phyloP scores from a whole-genome alignment of 208 protist species.

The Leishmania turanica region DNA sequence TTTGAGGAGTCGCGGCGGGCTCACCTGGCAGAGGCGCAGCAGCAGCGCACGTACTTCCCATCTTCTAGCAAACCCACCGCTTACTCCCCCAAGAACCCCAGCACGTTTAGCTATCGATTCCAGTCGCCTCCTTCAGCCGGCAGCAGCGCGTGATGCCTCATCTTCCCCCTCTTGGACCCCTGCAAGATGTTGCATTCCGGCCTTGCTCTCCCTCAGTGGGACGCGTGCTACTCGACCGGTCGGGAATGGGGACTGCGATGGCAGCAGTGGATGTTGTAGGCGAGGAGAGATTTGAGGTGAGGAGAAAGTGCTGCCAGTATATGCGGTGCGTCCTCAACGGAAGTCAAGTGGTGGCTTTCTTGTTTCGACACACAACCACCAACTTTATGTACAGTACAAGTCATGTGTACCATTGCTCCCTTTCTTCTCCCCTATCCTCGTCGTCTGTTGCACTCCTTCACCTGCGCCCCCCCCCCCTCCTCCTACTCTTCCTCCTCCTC shows the following conservation, averaged over 20 bases:
- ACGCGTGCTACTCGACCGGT: background rate
- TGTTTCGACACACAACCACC: background rate
- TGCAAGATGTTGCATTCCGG: background rate
- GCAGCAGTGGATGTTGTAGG: background rate
- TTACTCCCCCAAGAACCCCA: constrained; percentile 52
- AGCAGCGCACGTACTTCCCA: constrained; percentile 51
- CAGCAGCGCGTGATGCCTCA: background rate
- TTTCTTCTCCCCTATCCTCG: background rate
- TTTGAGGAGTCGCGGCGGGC: constrained; percentile 71
- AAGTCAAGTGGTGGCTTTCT: too few relatives aligned
- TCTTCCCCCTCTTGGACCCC: background rate
- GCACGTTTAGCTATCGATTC: constrained; percentile 73
- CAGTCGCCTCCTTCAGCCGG: constrained; percentile 20
- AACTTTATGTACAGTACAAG: constrained; percentile 3
- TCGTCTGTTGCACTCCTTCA: background rate
- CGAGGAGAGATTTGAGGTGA: background rate
- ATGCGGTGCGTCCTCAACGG: background rate
- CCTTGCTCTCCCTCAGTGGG: background rate
- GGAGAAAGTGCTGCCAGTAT: background rate
- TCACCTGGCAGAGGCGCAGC: constrained; percentile 57
- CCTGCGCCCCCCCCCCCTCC: background rate
- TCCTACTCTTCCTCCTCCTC: background rate
- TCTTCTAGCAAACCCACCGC: constrained; percentile 24
- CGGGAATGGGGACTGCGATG: background rate
- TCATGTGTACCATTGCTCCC: background rate